Evolutionary conservation across 148 eudicot species (phyloP).

Genomic region (Euryodendron excelsum): DNA sequence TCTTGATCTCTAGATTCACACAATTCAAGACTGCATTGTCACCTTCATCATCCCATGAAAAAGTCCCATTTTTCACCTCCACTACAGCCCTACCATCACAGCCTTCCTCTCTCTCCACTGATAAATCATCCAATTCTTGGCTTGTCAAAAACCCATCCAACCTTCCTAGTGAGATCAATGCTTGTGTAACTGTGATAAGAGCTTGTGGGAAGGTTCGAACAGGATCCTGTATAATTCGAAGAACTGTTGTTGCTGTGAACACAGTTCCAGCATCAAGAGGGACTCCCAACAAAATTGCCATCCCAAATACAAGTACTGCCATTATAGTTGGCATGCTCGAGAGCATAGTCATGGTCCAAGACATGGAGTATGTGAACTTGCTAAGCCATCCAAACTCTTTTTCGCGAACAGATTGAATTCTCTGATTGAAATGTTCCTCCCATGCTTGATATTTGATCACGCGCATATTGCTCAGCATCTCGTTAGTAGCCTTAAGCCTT

Average conservation of each 20-base stretch:
- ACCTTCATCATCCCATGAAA: slow-evolving; percentile 26
- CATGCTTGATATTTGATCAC: slow-evolving; percentile 27
- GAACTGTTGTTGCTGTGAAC: slow-evolving; percentile 17
- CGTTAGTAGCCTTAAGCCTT: slow-evolving; percentile 28
- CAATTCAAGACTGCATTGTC: slow-evolving; percentile 9
- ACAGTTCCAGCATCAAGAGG: slow-evolving; percentile 19
- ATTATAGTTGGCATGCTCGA: slow-evolving; percentile 12
- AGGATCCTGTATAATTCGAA: slow-evolving; percentile 19
- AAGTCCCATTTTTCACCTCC: slow-evolving; percentile 23
- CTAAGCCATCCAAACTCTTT: slow-evolving; percentile 22
- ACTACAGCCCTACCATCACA: slow-evolving; percentile 3
- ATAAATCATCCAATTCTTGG: slow-evolving; percentile 14
- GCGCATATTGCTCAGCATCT: slow-evolving; percentile 25
- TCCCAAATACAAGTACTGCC: slow-evolving; percentile 12
- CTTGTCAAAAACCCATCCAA: slow-evolving; percentile 19
- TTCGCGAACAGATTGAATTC: slow-evolving; percentile 13
- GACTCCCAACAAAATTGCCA: slow-evolving; percentile 11
- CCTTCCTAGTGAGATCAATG: slow-evolving; percentile 18
- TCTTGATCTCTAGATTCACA: slow-evolving; percentile 21
- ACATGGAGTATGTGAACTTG: slow-evolving; percentile 17
- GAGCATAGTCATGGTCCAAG: slow-evolving; percentile 11
- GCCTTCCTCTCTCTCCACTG: slow-evolving; percentile 15
- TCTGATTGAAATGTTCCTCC: slow-evolving; percentile 25
- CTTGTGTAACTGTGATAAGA: slow-evolving; percentile 16
- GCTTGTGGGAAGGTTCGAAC: slow-evolving; percentile 20